Evolutionary conservation across 1,284 basidiomycete genomes (phyloP).

Genomic region (Boletus semigastroideus): DNA sequence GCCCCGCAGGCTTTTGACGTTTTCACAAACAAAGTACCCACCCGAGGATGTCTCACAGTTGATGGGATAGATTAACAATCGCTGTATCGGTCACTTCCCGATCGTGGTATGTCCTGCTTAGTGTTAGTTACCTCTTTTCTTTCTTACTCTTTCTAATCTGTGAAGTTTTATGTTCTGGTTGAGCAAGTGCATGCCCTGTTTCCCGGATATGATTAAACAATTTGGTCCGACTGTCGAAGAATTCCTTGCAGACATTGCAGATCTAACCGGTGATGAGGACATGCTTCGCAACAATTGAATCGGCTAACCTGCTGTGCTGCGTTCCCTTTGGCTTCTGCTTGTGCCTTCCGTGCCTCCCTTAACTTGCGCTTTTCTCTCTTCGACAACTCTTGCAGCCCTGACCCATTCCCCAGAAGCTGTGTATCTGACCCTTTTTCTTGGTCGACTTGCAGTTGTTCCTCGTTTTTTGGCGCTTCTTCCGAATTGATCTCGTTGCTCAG

Average conservation of each 20-base stretch:
- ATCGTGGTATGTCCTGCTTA: constrained; percentile 11
- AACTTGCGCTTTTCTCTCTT: constrained; percentile 83
- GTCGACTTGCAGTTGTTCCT: neutral
- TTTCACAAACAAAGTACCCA: constrained; percentile 93
- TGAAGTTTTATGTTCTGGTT: constrained; percentile 26
- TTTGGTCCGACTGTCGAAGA: constrained; percentile 75
- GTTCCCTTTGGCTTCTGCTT: constrained; percentile 32
- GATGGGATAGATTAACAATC: constrained; percentile 67
- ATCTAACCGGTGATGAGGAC: constrained; percentile 31
- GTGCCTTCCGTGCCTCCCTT: constrained; percentile 76
- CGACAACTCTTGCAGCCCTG: constrained; percentile 54
- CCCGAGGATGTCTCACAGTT: constrained; percentile 88
- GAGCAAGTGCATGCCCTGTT: constrained; percentile 71
- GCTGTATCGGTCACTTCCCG: neutral
- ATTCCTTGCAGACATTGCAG: constrained; percentile 73
- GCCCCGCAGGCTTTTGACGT: constrained; percentile 76
- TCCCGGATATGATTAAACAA: constrained; percentile 77
- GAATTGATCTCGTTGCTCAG: neutral
- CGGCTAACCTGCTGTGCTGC: constrained; percentile 14
- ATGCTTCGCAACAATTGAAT: neutral
- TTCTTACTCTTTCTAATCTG: constrained; percentile 42
- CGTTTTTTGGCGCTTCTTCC: constrained; percentile 6
- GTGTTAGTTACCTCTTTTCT: constrained; percentile 34
- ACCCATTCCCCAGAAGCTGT: constrained; percentile 33
- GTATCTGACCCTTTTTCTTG: neutral